Evolutionary conservation across 1,139 yeast genomes (phyloP), one percentile per base, ranked within the genome.

Genomic region (Taphrina populina): DNA sequence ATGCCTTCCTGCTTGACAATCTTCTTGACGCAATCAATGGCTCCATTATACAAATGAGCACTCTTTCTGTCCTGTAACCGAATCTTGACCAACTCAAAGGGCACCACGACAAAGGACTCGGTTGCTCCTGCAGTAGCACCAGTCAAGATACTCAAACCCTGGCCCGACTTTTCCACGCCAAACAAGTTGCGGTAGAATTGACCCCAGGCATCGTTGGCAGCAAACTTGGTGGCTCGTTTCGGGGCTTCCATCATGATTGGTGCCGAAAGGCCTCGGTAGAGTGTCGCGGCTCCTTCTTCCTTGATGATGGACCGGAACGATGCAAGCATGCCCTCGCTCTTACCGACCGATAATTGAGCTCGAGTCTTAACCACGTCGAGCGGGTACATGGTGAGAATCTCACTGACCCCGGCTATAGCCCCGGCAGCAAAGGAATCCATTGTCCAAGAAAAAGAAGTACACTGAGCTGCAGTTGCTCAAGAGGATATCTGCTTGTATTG

Each of bases 201-300:
- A 57, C 96, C 95, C 86, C 96, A 92, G 71, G 88, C 92, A 69
- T 94, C 98, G 69, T 94, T 92, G 61, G 97, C 96, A 56, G 97
- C 97, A 68, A 92, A 92, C 73, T 92, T 92, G 62, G 96, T 90
- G 43, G 98, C 98, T 75, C 95, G 67, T 77, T 92, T 92, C 61
- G 98, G 98, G n/a, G 98, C 98, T 70, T 92, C 99, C 98, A 92
- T 92, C 67, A 92, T 77, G 65, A 92, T 87, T 44, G 99, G 99
- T 15, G 98, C 63, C 98, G 21, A 33, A 17, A 52, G 43, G n/a
- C 49, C 56, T 17, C 49, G 49, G 32, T 52, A 43, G 11, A 40
- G 41, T 4, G 26, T 19, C 13, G 46, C 59, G 17, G 53, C 64
- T 47, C 98, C 99, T 72, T 94, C 99, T 63, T 80, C 83, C 65